Evolutionary conservation across 169 alveolate species (phyloP).

Genomic region (Plasmodium fragile): DNA sequence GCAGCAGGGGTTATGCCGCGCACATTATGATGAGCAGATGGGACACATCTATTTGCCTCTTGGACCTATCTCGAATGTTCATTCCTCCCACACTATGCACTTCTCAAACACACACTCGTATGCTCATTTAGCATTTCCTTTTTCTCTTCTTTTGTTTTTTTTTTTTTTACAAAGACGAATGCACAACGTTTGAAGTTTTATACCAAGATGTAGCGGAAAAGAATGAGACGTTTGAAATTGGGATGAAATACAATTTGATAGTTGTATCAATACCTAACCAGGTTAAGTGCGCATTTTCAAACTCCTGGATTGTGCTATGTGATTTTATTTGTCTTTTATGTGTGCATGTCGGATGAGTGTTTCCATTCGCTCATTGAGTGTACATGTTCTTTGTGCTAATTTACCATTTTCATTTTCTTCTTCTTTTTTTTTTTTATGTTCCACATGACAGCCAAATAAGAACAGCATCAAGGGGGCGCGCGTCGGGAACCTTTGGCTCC

Average conservation of each 20-base stretch:
- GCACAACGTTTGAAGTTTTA: slow-evolving; percentile 47
- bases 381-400: background rate
- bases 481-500: slow-evolving; percentile 47
- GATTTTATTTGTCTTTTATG: background rate
- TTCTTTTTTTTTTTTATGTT: background rate
- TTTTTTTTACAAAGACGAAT: slow-evolving; percentile 46
- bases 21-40: background rate
- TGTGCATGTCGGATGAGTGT: background rate
- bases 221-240: slow-evolving; percentile 63
- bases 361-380: background rate
- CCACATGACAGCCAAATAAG: slow-evolving; percentile 3
- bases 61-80: background rate
- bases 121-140: background rate
- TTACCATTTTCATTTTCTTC: background rate
- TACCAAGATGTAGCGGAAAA: slow-evolving; percentile 48
- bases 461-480: slow-evolving; percentile 39
- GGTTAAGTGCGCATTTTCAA: background rate
- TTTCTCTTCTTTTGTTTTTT: background rate
- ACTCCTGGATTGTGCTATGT: background rate
- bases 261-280: slow-evolving; percentile 70
- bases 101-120: background rate
- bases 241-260: slow-evolving; percentile 55
- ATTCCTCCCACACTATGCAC: background rate
- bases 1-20: slow-evolving; percentile 31
- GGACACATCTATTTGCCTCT: background rate